phyloP scores from a whole-genome alignment of 192 early-diverging fungal species.

The Coemansia sp. region DNA sequence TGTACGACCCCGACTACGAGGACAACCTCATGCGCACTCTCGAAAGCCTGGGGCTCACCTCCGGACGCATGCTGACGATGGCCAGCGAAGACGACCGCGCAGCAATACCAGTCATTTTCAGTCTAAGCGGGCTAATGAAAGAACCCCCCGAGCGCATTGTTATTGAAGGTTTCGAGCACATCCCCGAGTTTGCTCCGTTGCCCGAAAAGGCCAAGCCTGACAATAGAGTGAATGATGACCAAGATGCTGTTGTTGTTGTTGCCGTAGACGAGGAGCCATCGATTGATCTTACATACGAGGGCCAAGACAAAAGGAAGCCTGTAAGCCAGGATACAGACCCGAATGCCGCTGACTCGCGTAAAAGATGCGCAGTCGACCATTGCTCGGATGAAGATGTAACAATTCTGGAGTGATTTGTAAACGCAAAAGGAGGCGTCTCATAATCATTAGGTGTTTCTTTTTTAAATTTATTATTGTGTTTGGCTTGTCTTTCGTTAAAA shows the following conservation, averaged over 20 bases:
- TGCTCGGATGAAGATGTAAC: neutral
- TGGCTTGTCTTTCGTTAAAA: too few species aligned
- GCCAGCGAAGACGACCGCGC: slow-evolving; percentile 32
- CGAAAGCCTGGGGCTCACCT: slow-evolving; percentile 59
- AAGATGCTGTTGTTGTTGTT: slow-evolving; percentile 12
- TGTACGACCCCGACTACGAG: slow-evolving; percentile 90
- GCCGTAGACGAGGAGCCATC: slow-evolving; percentile 5
- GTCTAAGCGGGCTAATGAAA: slow-evolving; percentile 13
- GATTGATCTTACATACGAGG: too few species aligned
- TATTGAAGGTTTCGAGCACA: slow-evolving; percentile 35
- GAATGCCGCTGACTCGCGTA: neutral
- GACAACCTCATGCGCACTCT: slow-evolving; percentile 69
- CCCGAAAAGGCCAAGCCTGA: neutral
- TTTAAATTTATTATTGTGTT: too few species aligned
- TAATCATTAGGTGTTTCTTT: too few species aligned
- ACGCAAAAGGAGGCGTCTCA: too few species aligned
- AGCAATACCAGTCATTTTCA: slow-evolving; percentile 35
- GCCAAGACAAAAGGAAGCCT: too few species aligned
- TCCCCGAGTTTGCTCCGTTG: slow-evolving; percentile 37
- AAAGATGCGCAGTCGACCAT: slow-evolving; percentile 4
- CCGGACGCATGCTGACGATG: slow-evolving; percentile 35
- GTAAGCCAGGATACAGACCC: too few species aligned
- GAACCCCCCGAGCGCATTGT: neutral
- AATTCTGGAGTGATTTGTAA: neutral
- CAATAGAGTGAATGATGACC: slow-evolving; percentile 10